Evolutionary conservation across 2,329 filamentous ascomycete genomes (phyloP).

Genomic region (Fusarium anguioides): DNA sequence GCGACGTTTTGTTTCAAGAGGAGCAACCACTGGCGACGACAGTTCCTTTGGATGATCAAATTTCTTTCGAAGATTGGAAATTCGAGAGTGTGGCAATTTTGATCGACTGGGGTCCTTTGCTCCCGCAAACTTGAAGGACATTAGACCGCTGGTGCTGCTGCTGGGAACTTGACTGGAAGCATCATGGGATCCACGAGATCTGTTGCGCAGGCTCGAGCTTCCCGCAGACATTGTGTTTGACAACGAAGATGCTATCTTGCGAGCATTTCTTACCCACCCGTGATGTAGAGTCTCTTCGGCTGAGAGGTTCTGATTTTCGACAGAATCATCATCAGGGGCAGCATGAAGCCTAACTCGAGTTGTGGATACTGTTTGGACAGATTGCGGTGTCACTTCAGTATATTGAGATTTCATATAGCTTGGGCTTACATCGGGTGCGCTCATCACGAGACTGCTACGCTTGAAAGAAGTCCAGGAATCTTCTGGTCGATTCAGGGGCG

Average conservation of each 20-base stretch:
- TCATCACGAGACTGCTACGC: slow-evolving; percentile 5
- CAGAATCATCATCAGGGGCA: neutral
- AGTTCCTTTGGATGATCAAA: slow-evolving; percentile 32
- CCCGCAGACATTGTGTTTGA: slow-evolving; percentile 26
- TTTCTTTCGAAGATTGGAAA: slow-evolving; percentile 39
- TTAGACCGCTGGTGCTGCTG: neutral
- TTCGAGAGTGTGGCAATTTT: slow-evolving; percentile 35
- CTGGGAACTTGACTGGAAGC: neutral
- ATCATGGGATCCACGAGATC: neutral
- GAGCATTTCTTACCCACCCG: slow-evolving; percentile 39
- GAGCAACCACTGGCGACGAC: slow-evolving; percentile 13
- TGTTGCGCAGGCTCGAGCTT: neutral
- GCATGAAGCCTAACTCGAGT: neutral
- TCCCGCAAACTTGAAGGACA: slow-evolving; percentile 14
- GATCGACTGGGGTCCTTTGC: neutral
- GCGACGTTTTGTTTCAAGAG: slow-evolving; percentile 15
- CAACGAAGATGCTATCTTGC: slow-evolving; percentile 40
- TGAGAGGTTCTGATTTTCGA: neutral
- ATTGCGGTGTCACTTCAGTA: neutral
- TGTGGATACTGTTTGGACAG: neutral
- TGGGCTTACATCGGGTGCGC: slow-evolving; percentile 22
- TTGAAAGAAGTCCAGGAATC: slow-evolving; percentile 32
- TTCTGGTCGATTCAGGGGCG: slow-evolving; percentile 16
- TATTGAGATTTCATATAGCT: slow-evolving; percentile 36
- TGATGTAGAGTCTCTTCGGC: slow-evolving; percentile 2